phyloP scores from a whole-genome alignment of 495 filamentous ascomycete species.

The Aspergillus nidulans region DNA sequence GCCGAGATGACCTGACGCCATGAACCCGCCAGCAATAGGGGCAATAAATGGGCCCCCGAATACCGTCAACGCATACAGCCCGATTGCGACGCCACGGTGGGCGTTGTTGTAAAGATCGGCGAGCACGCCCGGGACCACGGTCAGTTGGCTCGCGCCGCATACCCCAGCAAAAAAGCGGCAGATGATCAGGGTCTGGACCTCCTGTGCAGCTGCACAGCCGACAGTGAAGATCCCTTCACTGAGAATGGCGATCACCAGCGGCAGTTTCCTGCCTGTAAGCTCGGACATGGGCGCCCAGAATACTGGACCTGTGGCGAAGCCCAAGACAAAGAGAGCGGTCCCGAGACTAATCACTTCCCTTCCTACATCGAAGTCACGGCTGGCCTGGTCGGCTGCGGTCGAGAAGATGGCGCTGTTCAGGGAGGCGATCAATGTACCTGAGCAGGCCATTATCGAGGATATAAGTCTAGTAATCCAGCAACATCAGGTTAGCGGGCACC shows the following conservation, averaged over 20 bases:
- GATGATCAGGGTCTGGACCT: constrained; percentile 56
- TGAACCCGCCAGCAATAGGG: constrained; percentile 36
- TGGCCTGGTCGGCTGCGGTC: constrained; percentile 54
- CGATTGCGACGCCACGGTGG: constrained; percentile 52
- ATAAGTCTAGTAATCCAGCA: no score
- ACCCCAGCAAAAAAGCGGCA: constrained; percentile 65
- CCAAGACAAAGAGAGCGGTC: constrained; percentile 61
- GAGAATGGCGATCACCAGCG: constrained; percentile 53
- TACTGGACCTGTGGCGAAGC: constrained; percentile 58
- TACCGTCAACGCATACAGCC: constrained; percentile 45
- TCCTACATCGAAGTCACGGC: constrained; percentile 48
- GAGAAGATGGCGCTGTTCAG: constrained; percentile 64
- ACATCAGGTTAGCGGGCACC: no score
- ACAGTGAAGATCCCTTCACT: constrained; percentile 56
- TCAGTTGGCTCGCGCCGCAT: constrained; percentile 59
- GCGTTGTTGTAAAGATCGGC: constrained; percentile 55
- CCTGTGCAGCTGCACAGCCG: constrained; percentile 50
- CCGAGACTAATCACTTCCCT: constrained; percentile 52
- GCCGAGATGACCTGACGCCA: constrained; percentile 18
- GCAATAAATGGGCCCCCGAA: constrained; percentile 35
- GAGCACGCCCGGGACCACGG: constrained; percentile 58
- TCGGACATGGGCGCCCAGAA: constrained; percentile 56
- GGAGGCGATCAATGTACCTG: constrained; percentile 59
- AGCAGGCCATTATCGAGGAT: constrained; percentile 21
- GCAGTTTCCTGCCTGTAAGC: constrained; percentile 56